phyloP scores from a whole-genome alignment of 345 rosid species.

The Mallotus nudiflorus region DNA sequence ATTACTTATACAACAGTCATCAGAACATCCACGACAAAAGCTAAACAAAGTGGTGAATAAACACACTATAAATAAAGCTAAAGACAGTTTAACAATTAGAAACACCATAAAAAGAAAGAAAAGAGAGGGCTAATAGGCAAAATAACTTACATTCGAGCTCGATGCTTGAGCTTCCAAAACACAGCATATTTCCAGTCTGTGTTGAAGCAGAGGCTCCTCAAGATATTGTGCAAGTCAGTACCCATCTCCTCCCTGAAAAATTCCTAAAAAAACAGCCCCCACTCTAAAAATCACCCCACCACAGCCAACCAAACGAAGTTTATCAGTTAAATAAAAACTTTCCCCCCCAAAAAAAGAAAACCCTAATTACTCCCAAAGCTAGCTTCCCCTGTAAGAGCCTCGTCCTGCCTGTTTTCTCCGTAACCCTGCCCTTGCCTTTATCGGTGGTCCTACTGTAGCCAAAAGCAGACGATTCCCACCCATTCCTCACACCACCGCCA shows the following conservation, averaged over 20 bases:
- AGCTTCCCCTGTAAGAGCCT: slow-evolving; percentile 96
- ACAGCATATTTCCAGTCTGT: slow-evolving; percentile 83
- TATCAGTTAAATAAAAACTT: slow-evolving; percentile 16
- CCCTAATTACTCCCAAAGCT: slow-evolving; percentile 36
- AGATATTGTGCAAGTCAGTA: slow-evolving; percentile 50
- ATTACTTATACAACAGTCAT: background rate
- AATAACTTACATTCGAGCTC: slow-evolving; percentile 66
- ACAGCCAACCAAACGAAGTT: slow-evolving; percentile 11
- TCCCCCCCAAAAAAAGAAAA: slow-evolving; percentile 15
- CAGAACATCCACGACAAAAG: background rate
- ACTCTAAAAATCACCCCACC: slow-evolving; percentile 23
- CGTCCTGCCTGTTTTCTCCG: slow-evolving; percentile 94
- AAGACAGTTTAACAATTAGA: background rate
- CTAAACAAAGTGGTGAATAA: too few species aligned
- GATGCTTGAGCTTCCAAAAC: slow-evolving; percentile 82
- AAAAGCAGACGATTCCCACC: slow-evolving; percentile 69
- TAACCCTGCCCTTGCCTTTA: slow-evolving; percentile 80
- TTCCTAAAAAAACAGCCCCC: slow-evolving; percentile 21
- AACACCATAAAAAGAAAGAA: background rate
- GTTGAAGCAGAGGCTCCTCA: slow-evolving; percentile 76
- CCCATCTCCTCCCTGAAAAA: slow-evolving; percentile 41
- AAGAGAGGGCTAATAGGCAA: background rate
- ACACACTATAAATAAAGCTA: too few species aligned
- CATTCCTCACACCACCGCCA: slow-evolving; percentile 56
- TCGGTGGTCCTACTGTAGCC: slow-evolving; percentile 82